Conservation (phyloP, 495 filamentous ascomycete species). For the Neurospora sp. region DNA sequence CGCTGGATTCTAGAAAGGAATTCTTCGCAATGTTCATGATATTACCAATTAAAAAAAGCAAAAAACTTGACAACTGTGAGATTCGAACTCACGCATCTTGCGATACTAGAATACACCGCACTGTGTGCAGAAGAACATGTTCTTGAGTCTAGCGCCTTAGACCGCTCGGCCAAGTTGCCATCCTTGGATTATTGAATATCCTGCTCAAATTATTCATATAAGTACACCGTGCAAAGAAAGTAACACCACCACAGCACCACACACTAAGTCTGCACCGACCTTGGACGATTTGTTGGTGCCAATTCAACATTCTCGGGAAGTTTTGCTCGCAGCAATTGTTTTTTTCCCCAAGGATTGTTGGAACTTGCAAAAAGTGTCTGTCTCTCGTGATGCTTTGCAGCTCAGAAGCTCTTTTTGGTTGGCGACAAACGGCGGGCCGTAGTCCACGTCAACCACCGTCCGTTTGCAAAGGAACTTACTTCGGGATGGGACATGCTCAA, state of each 20-base stretch:
- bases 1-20: too few species aligned
- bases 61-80: background rate
- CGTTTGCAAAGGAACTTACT: background rate
- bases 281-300: background rate
- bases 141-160: constrained; percentile 28
- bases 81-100: constrained; percentile 3
- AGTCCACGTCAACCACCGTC: background rate
- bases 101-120: constrained; percentile 3
- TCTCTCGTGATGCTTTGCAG: background rate
- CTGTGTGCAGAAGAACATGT: constrained; percentile 4
- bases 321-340: background rate
- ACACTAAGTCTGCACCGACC: background rate
- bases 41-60: too few species aligned
- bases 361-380: background rate
- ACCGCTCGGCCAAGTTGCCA: constrained; percentile 22
- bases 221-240: background rate
- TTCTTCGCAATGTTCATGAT: too few species aligned
- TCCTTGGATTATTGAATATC: background rate
- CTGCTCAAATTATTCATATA: background rate
- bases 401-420: background rate
- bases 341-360: background rate
- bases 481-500: background rate
- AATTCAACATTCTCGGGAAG: background rate
- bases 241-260: background rate
- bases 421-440: background rate